These are phyloP conservation scores for Diaporthe vexans DNA, from an alignment of 2,329 filamentous ascomycete genomes.

Conservation along the genomic window DNA sequence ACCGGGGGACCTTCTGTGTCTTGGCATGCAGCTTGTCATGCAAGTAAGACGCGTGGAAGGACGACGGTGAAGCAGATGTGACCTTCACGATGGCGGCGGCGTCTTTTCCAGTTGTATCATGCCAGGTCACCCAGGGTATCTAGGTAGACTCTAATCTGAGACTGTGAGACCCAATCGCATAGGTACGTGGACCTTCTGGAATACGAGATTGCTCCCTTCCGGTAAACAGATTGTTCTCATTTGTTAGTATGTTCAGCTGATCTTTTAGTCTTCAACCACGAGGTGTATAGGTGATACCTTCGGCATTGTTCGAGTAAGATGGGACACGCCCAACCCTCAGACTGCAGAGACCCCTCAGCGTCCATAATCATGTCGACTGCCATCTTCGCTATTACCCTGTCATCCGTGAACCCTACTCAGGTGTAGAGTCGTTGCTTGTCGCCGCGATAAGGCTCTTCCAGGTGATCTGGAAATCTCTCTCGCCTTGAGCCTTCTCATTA, in stretches of 20 bases:
- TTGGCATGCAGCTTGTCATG: not conserved
- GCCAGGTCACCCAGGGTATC: no score
- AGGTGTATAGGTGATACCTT: no score
- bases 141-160: not conserved
- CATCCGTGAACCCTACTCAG: conserved; percentile 45
- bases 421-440: conserved; percentile 43
- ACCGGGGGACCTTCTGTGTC: not conserved
- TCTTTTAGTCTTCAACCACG: not conserved
- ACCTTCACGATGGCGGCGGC: not conserved
- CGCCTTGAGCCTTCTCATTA: not conserved
- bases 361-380: conserved; percentile 49
- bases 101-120: no score
- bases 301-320: no score
- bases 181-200: not conserved
- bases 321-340: conserved; percentile 42
- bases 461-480: conserved; percentile 34
- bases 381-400: conserved; percentile 44
- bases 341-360: conserved; percentile 44
- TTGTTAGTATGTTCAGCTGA: no score
- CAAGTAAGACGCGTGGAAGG: not conserved
- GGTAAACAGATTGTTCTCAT: not conserved
- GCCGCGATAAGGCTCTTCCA: conserved; percentile 44
- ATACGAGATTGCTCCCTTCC: not conserved
- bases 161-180: not conserved
- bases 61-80: not conserved